Base-by-base conservation (phyloP, 768 basidiomycete species). In the Boletus pseudopeckii region DNA sequence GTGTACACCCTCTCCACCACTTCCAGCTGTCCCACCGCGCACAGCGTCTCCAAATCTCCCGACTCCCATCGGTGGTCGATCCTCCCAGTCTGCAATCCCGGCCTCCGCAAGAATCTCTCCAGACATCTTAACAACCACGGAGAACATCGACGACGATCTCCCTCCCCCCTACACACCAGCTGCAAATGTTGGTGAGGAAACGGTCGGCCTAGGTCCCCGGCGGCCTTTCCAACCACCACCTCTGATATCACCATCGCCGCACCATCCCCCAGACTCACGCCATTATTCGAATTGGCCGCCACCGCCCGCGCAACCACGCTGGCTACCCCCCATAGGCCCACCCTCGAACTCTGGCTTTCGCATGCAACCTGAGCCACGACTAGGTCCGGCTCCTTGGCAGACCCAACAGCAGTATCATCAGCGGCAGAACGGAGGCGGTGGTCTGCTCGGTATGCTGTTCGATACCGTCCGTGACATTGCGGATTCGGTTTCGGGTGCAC, bases 91-190 rank as follows among this genome's bases (percentile, higher is more conserved):
- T 6, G 17, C 20, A 9, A 15, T 38, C 7, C 32, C 39, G 18
- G 20, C 33, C 15, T 33, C 58, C 28, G 28, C 58, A 2, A 40
- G 4, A 2, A 1, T 4, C 5, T 26, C 30, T 13, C 20, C 44
- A 28, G 18, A 14, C 5, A 13, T 20, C 4, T 26, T 34, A 3
- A 11, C 9, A 7, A 39, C 49, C 26, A 3, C 5, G 26, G 53
- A 56, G 3, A 2, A n/a, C n/a, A 56, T 77, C 26, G 65, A 71
- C 2, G 84, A 84, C n/a, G 83, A 84, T 18, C 70, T 74, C 11
- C 88, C 88, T 1, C 89, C 89, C 1, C 82, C 88, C 1, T 91
- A 90, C 61, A 87, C 87, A 0, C 72, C 80, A 0, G 58, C 75
- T 2, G 79, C 88, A 4, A 77, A 84, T 44, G 44, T 73, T 17